These are phyloP conservation scores for Musa itinerans DNA, from an alignment of 176 grass and related monocot species.

Conservation along the genomic window DNA sequence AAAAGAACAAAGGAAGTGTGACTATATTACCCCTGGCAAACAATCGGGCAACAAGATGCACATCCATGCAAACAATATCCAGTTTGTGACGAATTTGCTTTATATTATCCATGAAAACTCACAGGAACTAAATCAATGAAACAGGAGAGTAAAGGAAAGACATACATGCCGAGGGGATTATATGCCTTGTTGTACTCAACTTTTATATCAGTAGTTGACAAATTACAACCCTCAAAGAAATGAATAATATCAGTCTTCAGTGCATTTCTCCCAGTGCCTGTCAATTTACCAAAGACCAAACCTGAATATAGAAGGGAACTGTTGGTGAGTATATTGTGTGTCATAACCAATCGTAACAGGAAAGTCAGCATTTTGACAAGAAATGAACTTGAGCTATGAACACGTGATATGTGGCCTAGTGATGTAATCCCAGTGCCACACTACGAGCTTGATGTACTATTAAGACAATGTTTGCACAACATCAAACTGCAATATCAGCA, in stretches of 20 bases:
- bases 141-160: slow-evolving; percentile 9
- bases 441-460: not conserved
- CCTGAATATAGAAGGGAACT: slow-evolving; percentile 30
- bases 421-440: not conserved
- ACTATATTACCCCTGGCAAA: not conserved
- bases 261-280: slow-evolving; percentile 39
- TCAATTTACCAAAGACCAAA: slow-evolving; percentile 52
- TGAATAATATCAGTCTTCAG: slow-evolving; percentile 88
- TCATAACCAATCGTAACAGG: not conserved
- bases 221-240: slow-evolving; percentile 51
- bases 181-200: slow-evolving; percentile 72
- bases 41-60: not conserved
- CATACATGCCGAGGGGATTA: slow-evolving; percentile 43
- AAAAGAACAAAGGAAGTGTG: not conserved
- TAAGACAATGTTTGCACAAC: not conserved
- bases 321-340: not conserved
- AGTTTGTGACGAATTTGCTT: not conserved
- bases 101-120: not conserved
- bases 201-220: slow-evolving; percentile 69
- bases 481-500: not conserved
- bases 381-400: not conserved
- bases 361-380: not conserved
- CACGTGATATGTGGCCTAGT: not conserved
- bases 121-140: not conserved
- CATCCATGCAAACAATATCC: not conserved